Percentiles rank a stretch among this genome's conserved stretches.
Conservation (phyloP, 192 early-diverging fungal species). For the Coemansia sp. region DNA sequence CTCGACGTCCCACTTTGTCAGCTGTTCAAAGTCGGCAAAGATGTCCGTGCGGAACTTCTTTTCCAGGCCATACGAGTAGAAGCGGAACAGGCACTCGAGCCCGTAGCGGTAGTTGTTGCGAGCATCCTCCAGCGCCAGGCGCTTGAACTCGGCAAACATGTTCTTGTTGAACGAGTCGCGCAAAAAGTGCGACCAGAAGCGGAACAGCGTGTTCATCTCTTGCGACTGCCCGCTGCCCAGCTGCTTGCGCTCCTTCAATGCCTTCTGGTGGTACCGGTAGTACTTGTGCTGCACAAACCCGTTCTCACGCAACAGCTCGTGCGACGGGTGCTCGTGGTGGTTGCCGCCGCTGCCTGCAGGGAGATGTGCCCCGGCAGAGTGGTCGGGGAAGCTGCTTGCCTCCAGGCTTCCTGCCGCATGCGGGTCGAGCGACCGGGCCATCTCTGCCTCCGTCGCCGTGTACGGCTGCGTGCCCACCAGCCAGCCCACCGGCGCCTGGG, state of each 20-base stretch:
- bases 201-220: slow-evolving; percentile 96
- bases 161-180: slow-evolving; percentile 92
- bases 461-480: slow-evolving; percentile 66
- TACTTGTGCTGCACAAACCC: slow-evolving; percentile 99
- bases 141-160: slow-evolving; percentile 93
- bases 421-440: slow-evolving; percentile 51
- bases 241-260: slow-evolving; percentile 86
- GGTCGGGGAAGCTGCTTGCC: slow-evolving; percentile 43
- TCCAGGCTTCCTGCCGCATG: too few species aligned
- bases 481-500: slow-evolving; percentile 70
- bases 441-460: slow-evolving; percentile 47
- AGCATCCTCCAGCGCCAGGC: slow-evolving; percentile 84
- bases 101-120: slow-evolving; percentile 84
- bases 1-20: slow-evolving; percentile 69
- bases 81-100: slow-evolving; percentile 96
- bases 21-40: slow-evolving; percentile 82
- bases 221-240: slow-evolving; percentile 83
- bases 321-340: slow-evolving; percentile 79
- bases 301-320: slow-evolving; percentile 90
- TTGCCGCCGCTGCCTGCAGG: slow-evolving; percentile 18
- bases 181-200: slow-evolving; percentile 98
- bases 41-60: slow-evolving; percentile 78
- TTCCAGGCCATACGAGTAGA: slow-evolving; percentile 94
- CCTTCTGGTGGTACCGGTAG: slow-evolving; percentile 88
- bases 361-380: slow-evolving; percentile 5